Conservation (phyloP, 2,329 filamentous ascomycete genomes). For the Ophiobolus disseminans region DNA sequence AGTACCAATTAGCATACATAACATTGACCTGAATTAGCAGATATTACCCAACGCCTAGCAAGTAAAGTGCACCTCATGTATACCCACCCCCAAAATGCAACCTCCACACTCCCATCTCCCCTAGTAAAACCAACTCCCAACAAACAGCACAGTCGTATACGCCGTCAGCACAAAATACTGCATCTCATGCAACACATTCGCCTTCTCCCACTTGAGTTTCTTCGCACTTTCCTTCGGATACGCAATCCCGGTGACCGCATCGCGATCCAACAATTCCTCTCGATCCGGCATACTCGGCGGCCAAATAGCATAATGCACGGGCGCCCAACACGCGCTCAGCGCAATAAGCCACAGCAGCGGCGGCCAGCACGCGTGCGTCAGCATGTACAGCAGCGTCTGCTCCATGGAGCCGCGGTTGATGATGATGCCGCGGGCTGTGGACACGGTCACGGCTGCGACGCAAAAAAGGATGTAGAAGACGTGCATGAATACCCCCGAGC, state of each 20-base stretch:
- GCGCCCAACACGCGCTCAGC: constrained; percentile 9
- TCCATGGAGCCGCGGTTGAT: constrained; percentile 10
- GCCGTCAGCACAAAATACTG: constrained; percentile 9
- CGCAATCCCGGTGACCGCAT: constrained; percentile 7
- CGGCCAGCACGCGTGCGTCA: constrained; percentile 14
- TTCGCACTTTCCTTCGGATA: constrained; percentile 10
- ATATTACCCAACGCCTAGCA: too few relatives aligned
- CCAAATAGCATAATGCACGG: constrained; percentile 11
- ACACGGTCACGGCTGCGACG: constrained; percentile 5
- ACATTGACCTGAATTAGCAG: too few relatives aligned
- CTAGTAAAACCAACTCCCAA: constrained; percentile 10
- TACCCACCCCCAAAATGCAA: too few relatives aligned
- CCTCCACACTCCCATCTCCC: not conserved
- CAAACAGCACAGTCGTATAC: constrained; percentile 8
- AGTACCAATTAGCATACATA: too few relatives aligned
- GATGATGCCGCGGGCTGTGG: constrained; percentile 9
- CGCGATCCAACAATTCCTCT: constrained; percentile 9
- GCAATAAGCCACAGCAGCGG: constrained; percentile 12
- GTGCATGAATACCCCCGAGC: constrained; percentile 12
- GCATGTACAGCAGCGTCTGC: constrained; percentile 12
- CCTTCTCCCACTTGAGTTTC: constrained; percentile 11
- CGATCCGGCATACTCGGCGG: constrained; percentile 12
- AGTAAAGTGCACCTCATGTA: too few relatives aligned
- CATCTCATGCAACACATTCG: constrained; percentile 9
- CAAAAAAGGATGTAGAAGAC: constrained; percentile 10